These are phyloP conservation scores for Ambrosiella beaveri DNA, from an alignment of 2,329 filamentous ascomycete species.

Conservation along the genomic window DNA sequence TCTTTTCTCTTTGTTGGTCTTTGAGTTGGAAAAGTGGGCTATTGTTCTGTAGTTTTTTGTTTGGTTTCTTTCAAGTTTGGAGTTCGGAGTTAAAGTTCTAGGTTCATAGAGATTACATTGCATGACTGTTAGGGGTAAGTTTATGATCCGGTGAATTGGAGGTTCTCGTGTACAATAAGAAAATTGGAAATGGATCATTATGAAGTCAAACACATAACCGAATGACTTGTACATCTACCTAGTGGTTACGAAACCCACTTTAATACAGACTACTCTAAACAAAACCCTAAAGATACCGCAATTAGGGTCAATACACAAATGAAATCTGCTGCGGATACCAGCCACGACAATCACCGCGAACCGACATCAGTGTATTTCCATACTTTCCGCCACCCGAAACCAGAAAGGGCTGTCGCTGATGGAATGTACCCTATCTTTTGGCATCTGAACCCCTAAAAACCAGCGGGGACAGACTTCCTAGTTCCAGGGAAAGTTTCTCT, in stretches of 20 bases:
- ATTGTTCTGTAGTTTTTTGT: neutral
- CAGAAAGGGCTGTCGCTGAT: neutral
- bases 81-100: too few relatives aligned
- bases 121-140: too few relatives aligned
- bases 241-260: neutral
- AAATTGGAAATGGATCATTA: neutral
- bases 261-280: neutral
- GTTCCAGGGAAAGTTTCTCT: conserved; percentile 13
- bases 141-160: too few relatives aligned
- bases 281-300: neutral
- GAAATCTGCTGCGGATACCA: neutral
- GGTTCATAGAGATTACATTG: too few relatives aligned
- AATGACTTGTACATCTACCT: neutral
- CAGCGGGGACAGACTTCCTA: conserved; percentile 14
- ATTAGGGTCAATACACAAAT: neutral
- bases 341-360: neutral
- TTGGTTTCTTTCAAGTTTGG: neutral
- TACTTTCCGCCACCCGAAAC: neutral
- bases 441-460: conserved; percentile 13
- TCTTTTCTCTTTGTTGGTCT: neutral
- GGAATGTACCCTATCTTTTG: conserved; percentile 13
- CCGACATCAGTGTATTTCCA: neutral
- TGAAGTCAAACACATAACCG: neutral
- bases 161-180: neutral
- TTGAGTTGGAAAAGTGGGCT: neutral